Evolutionary conservation across 805 yeast species (phyloP).

Genomic region (Zygosaccharomyces kombuchaensis): DNA sequence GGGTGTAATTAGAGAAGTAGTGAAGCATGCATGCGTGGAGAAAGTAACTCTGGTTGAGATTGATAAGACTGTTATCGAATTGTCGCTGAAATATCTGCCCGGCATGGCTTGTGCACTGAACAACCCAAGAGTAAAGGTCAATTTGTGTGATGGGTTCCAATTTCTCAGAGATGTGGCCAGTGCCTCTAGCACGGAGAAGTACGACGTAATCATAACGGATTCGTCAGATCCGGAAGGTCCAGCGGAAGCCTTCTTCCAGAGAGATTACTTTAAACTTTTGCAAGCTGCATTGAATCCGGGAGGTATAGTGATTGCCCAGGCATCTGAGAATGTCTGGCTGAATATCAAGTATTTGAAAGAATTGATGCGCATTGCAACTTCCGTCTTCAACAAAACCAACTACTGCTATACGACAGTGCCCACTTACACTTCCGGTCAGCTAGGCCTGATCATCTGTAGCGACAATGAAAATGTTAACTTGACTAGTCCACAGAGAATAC

Average conservation of each 20-base stretch:
- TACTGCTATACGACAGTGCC: conserved; percentile 83
- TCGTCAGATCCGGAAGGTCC: conserved; percentile 96
- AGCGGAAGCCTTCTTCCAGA: conserved; percentile 83
- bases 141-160: conserved; percentile 80
- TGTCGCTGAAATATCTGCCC: conserved; percentile 70
- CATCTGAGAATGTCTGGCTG: conserved; percentile 73
- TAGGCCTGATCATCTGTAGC: conserved; percentile 71
- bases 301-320: conserved; percentile 76
- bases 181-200: conserved; percentile 42
- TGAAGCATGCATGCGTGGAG: conserved; percentile 65
- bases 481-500: conserved; percentile 48
- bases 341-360: conserved; percentile 49
- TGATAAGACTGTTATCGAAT: conserved; percentile 73
- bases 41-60: conserved; percentile 80
- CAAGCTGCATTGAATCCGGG: conserved; percentile 55
- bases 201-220: conserved; percentile 84
- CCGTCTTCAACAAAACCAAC: conserved; percentile 56
- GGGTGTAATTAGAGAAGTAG: conserved; percentile 84
- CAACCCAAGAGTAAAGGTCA: conserved; percentile 61
- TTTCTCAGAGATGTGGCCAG: conserved; percentile 45
- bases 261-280: conserved; percentile 66
- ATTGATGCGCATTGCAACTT: conserved; percentile 45
- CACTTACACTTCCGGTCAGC: conserved; percentile 82
- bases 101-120: conserved; percentile 63
- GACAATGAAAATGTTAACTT: conserved; percentile 48